Conservation (phyloP, 306 rosid genomes). For the Betula pendula region DNA sequence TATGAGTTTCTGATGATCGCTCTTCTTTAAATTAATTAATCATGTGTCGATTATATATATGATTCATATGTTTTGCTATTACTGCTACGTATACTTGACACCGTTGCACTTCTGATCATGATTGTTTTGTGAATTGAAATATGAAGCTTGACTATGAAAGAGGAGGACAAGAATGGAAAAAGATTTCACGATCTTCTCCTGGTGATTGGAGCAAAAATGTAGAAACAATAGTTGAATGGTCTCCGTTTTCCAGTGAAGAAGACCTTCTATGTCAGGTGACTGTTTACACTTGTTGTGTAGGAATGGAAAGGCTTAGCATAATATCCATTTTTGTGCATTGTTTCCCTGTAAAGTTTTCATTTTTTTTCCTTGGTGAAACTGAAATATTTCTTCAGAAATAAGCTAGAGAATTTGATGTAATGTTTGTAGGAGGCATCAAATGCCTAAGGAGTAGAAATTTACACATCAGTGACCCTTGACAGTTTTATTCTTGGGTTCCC, state of each 20-base stretch:
- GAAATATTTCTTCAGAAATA: background rate
- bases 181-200: constrained; percentile 57
- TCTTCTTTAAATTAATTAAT: background rate
- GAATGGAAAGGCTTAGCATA: background rate
- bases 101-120: constrained; percentile 33
- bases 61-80: background rate
- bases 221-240: constrained; percentile 80
- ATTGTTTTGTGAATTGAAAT: constrained; percentile 30
- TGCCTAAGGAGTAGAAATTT: background rate
- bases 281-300: constrained; percentile 4
- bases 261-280: constrained; percentile 74
- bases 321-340: background rate
- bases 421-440: constrained; percentile 1
- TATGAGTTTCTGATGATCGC: background rate
- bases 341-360: background rate
- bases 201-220: constrained; percentile 73
- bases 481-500: background rate
- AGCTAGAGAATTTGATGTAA: background rate
- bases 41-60: background rate
- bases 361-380: background rate
- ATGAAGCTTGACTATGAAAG: constrained; percentile 81
- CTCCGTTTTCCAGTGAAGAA: constrained; percentile 76
- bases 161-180: constrained; percentile 56
- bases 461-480: background rate
- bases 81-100: background rate